phyloP scores from a whole-genome alignment of 176 grass and related monocot genomes.

The Elymus sibiricus region DNA sequence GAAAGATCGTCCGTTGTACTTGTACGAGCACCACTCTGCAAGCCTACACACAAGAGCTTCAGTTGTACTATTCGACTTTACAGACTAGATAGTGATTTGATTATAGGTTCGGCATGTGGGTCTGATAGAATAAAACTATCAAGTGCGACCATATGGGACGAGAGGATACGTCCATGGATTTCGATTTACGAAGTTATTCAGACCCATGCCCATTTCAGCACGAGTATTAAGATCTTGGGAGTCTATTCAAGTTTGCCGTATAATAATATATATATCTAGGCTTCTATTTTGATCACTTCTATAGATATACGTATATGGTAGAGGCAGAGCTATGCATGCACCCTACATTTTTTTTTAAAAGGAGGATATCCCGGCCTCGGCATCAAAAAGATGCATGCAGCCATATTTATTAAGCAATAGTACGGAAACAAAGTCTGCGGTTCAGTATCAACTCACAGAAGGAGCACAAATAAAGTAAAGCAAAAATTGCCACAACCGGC shows the following conservation, averaged over 20 bases:
- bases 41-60: neutral
- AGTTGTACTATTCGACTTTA: neutral
- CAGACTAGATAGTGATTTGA: neutral
- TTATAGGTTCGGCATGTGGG: neutral
- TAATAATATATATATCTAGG: neutral
- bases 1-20: neutral
- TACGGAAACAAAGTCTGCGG: too few relatives aligned
- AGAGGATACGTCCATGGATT: neutral
- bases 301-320: too few relatives aligned
- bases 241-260: neutral
- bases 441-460: too few relatives aligned
- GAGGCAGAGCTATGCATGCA: too few relatives aligned
- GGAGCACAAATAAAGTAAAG: too few relatives aligned
- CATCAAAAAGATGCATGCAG: too few relatives aligned
- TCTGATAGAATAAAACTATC: neutral
- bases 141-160: neutral
- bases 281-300: neutral
- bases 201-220: neutral
- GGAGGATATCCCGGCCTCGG: too few relatives aligned
- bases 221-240: neutral
- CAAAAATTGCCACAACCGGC: too few relatives aligned
- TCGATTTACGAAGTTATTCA: neutral
- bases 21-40: neutral
- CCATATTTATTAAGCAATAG: too few relatives aligned
- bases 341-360: too few relatives aligned